A percentile compares a stretch with the other conserved stretches of the same genome.
Evolutionary conservation across 2,329 filamentous ascomycete genomes (phyloP).

Genomic region (Neofusicoccum ribis): DNA sequence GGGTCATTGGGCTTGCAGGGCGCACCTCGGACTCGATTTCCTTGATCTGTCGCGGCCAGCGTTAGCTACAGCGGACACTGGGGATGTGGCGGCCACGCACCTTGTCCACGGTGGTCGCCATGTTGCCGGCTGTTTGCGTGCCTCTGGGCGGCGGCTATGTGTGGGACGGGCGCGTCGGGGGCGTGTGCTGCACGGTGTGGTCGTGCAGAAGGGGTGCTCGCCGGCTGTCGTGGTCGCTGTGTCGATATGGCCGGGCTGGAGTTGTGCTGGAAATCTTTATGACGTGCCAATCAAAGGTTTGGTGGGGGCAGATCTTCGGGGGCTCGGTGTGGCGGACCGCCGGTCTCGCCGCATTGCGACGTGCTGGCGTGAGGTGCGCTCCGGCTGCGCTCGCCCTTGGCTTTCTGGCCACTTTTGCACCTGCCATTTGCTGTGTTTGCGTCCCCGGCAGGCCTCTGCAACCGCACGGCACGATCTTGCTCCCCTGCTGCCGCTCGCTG

Average conservation of each 20-base stretch:
- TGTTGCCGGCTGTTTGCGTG: slow-evolving; percentile 50
- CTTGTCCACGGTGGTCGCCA: slow-evolving; percentile 98
- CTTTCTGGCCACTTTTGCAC: not conserved
- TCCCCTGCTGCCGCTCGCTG: not conserved
- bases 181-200: not conserved
- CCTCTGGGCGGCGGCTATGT: not conserved
- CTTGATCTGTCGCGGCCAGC: slow-evolving; percentile 69
- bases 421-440: not conserved
- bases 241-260: not conserved
- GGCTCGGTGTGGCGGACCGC: not conserved
- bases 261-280: not conserved
- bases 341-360: not conserved
- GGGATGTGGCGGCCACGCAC: slow-evolving; percentile 48
- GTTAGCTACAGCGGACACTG: slow-evolving; percentile 36
- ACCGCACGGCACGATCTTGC: not conserved
- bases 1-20: slow-evolving; percentile 24
- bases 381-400: not conserved
- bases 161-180: not conserved
- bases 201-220: slow-evolving; percentile 20
- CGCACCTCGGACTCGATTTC: slow-evolving; percentile 90
- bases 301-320: slow-evolving; percentile 7
- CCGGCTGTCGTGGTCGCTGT: not conserved
- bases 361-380: not conserved
- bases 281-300: slow-evolving; percentile 12
- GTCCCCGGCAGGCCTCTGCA: not conserved